These are phyloP conservation scores for Houttuynia cordata DNA, from an alignment of 164 flowering plant species.

Conservation along the genomic window DNA sequence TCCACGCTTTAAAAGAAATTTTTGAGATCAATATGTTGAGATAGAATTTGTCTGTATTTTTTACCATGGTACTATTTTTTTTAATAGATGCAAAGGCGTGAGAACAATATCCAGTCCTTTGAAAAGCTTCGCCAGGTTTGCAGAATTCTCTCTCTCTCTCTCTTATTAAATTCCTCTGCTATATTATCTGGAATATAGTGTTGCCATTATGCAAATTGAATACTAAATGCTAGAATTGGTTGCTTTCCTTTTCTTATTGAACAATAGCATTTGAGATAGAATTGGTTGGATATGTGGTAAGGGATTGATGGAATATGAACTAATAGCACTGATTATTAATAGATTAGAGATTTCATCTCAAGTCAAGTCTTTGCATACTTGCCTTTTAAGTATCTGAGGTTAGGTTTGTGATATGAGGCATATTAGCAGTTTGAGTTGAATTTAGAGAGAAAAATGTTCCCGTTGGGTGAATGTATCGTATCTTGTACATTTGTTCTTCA, in stretches of 20 bases:
- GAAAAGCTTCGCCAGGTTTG: constrained; percentile 96
- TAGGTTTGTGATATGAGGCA: no score
- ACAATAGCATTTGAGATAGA: background rate
- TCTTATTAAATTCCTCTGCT: background rate
- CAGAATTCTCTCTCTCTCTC: background rate
- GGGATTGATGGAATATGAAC: background rate
- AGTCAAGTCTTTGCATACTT: background rate
- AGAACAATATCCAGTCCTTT: constrained; percentile 97
- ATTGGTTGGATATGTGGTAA: background rate
- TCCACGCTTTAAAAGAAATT: no score
- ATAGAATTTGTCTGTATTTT: no score
- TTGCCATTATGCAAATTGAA: no score
- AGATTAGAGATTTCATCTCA: background rate
- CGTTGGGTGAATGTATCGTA: no score
- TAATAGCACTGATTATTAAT: background rate
- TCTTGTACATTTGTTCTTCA: no score
- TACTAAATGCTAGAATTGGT: background rate
- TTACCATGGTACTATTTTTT: no score
- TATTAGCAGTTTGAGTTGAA: no score
- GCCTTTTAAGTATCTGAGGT: background rate
- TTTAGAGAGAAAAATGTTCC: no score
- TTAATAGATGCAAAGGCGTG: constrained; percentile 94
- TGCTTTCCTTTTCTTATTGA: background rate
- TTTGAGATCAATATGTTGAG: background rate
- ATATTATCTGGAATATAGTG: background rate